A percentile compares a stretch with the other conserved stretches of the same genome.
Evolutionary conservation across 2,329 filamentous ascomycete species (phyloP).

Genomic region (Aureobasidium musti): DNA sequence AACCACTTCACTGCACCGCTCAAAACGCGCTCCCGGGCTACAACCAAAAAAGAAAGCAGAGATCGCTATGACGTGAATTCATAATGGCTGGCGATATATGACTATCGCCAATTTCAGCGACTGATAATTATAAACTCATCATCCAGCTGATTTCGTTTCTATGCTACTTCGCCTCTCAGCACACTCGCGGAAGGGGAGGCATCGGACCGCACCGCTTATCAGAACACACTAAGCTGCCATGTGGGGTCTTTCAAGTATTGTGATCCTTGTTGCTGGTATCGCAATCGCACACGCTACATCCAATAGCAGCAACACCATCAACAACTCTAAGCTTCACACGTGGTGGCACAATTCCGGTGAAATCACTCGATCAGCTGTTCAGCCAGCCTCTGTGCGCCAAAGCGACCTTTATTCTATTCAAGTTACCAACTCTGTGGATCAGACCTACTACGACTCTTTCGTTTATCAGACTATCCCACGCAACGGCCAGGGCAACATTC

Average conservation of each 20-base stretch:
- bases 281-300: constrained; percentile 3
- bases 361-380: constrained; percentile 8
- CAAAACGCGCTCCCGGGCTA: not conserved
- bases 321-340: constrained; percentile 2
- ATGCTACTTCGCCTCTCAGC: not conserved
- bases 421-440: constrained; percentile 16
- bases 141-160: not conserved
- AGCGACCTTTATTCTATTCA: constrained; percentile 13
- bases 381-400: constrained; percentile 11
- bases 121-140: not conserved
- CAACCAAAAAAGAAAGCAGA: not conserved
- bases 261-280: constrained; percentile 1
- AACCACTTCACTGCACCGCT: not conserved
- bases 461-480: constrained; percentile 20
- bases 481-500: constrained; percentile 20
- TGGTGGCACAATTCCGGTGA: constrained; percentile 20
- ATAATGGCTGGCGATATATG: not conserved
- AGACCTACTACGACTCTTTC: constrained; percentile 22
- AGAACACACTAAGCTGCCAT: not conserved
- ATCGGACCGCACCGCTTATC: not conserved
- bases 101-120: not conserved
- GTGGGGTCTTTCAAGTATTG: not conserved
- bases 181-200: not conserved
- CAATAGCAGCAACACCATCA: constrained; percentile 12
- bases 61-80: not conserved